A percentile compares a stretch with the other conserved stretches of the same genome.
These are phyloP conservation scores for Venturia carpophila DNA, from an alignment of 2,329 filamentous ascomycete species.

Conservation along the genomic window DNA sequence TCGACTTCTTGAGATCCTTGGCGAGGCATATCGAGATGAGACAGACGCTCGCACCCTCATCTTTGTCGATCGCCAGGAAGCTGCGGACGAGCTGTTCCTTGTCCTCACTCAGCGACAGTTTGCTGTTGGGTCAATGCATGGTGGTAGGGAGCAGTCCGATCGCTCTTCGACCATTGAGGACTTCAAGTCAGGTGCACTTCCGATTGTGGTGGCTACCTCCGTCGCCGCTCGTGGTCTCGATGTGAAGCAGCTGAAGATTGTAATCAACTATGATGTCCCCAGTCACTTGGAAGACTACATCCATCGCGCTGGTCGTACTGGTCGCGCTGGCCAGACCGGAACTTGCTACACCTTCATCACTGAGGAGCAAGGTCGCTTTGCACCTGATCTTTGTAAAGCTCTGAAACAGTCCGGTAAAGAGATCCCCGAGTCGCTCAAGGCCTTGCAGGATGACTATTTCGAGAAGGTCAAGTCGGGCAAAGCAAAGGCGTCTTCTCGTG, in stretches of 20 bases:
- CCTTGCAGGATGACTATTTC: conserved; percentile 59
- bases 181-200: conserved; percentile 85
- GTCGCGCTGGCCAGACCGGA: conserved; percentile 87
- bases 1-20: conserved; percentile 76
- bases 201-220: conserved; percentile 87
- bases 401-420: conserved; percentile 79
- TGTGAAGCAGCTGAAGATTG: conserved; percentile 90
- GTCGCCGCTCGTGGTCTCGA: conserved; percentile 92
- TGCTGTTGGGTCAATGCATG: conserved; percentile 87
- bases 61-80: conserved; percentile 88
- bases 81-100: conserved; percentile 70
- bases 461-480: conserved; percentile 91
- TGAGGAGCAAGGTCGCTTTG: conserved; percentile 83
- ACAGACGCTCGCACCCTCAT: conserved; percentile 75
- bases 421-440: conserved; percentile 55
- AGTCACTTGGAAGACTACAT: conserved; percentile 97
- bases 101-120: conserved; percentile 79
- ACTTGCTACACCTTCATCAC: conserved; percentile 93
- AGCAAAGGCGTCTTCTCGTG: conserved; percentile 66
- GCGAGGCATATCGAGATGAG: conserved; percentile 80
- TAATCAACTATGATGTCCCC: conserved; percentile 90
- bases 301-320: conserved; percentile 86
- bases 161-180: conserved; percentile 86
- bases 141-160: conserved; percentile 88
- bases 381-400: conserved; percentile 81